Evolutionary conservation across 1,139 yeast species (phyloP).

Genomic region (Blastobotrys malaysiensis): DNA sequence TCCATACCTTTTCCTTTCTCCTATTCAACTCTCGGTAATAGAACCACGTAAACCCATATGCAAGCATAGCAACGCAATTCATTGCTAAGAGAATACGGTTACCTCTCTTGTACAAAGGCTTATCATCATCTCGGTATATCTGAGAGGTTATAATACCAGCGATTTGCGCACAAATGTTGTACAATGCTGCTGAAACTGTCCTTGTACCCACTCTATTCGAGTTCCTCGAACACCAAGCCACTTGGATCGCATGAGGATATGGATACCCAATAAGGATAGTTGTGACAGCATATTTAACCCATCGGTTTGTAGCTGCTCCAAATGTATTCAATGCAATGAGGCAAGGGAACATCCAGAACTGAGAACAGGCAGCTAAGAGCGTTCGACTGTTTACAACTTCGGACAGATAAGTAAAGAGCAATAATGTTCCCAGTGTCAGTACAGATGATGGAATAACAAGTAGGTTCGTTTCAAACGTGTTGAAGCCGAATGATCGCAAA

Average conservation of each 20-base stretch:
- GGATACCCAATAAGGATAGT: slow-evolving; percentile 43
- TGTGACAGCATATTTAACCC: slow-evolving; percentile 48
- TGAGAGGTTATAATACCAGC: slow-evolving; percentile 50
- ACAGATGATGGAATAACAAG: slow-evolving; percentile 47
- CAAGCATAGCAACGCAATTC: slow-evolving; percentile 27
- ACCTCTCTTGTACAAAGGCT: slow-evolving; percentile 54
- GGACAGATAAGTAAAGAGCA: slow-evolving; percentile 11
- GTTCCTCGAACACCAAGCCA: slow-evolving; percentile 57
- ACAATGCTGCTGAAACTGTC: slow-evolving; percentile 56
- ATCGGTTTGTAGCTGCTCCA: slow-evolving; percentile 41
- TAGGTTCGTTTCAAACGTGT: slow-evolving; percentile 50
- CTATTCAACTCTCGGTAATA: slow-evolving; percentile 48
- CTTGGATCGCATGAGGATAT: slow-evolving; percentile 49
- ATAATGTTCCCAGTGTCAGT: slow-evolving; percentile 12
- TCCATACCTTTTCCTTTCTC: slow-evolving; percentile 45
- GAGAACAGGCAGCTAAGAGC: background rate
- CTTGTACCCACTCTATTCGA: slow-evolving; percentile 55
- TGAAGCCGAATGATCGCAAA: slow-evolving; percentile 49
- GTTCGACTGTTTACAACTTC: slow-evolving; percentile 5
- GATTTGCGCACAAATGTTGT: slow-evolving; percentile 57
- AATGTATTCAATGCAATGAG: slow-evolving; percentile 15
- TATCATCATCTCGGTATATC: slow-evolving; percentile 52
- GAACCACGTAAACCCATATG: slow-evolving; percentile 19
- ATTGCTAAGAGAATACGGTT: slow-evolving; percentile 43
- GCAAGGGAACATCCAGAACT: slow-evolving; percentile 11